These are phyloP conservation scores for Penicillium sp. DNA, from an alignment of 2,329 filamentous ascomycete genomes.

Conservation along the genomic window DNA sequence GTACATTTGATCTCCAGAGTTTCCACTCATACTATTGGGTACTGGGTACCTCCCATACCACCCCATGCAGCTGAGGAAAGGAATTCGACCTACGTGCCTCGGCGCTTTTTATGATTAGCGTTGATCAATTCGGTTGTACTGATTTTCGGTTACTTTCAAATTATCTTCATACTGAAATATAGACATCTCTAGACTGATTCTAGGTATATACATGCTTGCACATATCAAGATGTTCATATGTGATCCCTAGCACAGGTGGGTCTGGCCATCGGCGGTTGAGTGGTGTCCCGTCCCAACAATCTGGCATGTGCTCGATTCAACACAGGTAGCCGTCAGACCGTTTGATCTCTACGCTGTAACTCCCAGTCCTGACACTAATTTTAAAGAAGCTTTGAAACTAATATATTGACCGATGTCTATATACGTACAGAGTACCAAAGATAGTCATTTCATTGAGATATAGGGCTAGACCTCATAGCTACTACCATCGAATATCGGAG, in stretches of 20 bases:
- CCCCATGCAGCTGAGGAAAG: conserved; percentile 2
- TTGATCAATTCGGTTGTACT: background rate
- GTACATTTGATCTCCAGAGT: conserved; percentile 5
- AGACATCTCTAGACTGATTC: background rate
- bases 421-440: background rate
- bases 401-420: background rate
- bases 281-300: conserved; percentile 22
- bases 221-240: too few species aligned
- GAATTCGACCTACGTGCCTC: conserved; percentile 3
- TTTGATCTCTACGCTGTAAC: conserved; percentile 6
- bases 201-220: too few species aligned
- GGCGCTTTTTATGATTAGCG: background rate
- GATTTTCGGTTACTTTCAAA: background rate
- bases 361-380: background rate
- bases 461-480: too few species aligned
- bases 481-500: too few species aligned
- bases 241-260: conserved; percentile 9
- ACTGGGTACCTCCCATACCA: conserved; percentile 26
- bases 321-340: conserved; percentile 24
- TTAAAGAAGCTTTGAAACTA: background rate
- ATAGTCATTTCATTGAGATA: too few species aligned
- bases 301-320: conserved; percentile 24
- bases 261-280: conserved; percentile 21
- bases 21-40: conserved; percentile 24
- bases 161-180: background rate